phyloP scores from a whole-genome alignment of 805 yeast species.

The Maudiozyma pseudohumilis region DNA sequence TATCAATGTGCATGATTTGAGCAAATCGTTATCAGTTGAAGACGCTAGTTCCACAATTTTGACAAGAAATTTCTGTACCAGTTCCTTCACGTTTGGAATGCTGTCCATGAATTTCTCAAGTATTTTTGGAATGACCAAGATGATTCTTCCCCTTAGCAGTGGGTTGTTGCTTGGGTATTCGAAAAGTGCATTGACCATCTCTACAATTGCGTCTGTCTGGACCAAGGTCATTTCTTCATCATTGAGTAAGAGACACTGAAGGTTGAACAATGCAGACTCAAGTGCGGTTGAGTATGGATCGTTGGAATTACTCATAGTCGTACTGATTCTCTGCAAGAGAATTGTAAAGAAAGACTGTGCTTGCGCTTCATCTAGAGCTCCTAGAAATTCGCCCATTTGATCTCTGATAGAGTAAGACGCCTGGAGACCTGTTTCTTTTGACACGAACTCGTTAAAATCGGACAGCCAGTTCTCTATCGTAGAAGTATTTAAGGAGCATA shows the following conservation, averaged over 20 bases:
- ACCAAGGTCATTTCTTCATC: slow-evolving; percentile 10
- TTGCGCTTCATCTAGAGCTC: slow-evolving; percentile 33
- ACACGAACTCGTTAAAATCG: slow-evolving; percentile 62
- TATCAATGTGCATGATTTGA: slow-evolving; percentile 33
- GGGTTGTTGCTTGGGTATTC: slow-evolving; percentile 17
- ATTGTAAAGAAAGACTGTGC: slow-evolving; percentile 1
- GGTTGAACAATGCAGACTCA: slow-evolving; percentile 19
- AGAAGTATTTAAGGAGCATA: slow-evolving; percentile 36
- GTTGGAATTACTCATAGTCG: background rate
- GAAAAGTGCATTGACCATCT: slow-evolving; percentile 6
- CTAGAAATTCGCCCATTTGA: slow-evolving; percentile 46
- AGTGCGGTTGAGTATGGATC: slow-evolving; percentile 1
- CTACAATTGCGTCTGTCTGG: background rate
- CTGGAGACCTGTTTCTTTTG: slow-evolving; percentile 64
- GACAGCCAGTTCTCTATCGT: slow-evolving; percentile 39
- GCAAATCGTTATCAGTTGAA: slow-evolving; percentile 23
- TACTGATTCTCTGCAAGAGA: slow-evolving; percentile 3
- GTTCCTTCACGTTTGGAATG: slow-evolving; percentile 25
- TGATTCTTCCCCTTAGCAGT: slow-evolving; percentile 39
- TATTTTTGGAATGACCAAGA: slow-evolving; percentile 46
- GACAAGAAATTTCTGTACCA: slow-evolving; percentile 25
- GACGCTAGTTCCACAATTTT: slow-evolving; percentile 18
- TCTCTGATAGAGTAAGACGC: slow-evolving; percentile 49
- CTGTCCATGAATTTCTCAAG: slow-evolving; percentile 40
- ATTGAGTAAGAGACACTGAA: slow-evolving; percentile 15